Evolutionary conservation across 805 yeast species (phyloP), one percentile per base, ranked within the genome.

Genomic region (Cyberlindnera mrakii): DNA sequence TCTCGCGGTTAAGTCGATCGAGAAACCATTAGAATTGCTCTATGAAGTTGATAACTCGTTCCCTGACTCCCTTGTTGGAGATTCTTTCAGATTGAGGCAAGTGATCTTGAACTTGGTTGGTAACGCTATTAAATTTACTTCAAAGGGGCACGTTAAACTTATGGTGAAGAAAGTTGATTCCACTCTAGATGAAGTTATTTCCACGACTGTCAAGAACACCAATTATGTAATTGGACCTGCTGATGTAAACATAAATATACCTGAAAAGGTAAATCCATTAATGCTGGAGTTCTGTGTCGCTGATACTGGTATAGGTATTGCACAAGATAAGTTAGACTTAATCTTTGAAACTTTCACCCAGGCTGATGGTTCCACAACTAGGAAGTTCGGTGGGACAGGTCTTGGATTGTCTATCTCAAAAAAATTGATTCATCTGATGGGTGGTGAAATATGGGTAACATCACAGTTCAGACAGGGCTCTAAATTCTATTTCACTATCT

Each of bases 331-430:
- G 58, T 70, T 87, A 31, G 95, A 87, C 29, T 71, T 88, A 34
- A 88, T 87, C 53, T 87, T 87, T 57, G 96, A 87, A 57, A 87
- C 91, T 3, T 87, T 87, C 67, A 84, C 96, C 52, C 96, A 87
- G 62, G 96, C 96, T 8, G 96, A 87, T 65, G 96, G 96, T 34
- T 85, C 95, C 5, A 87, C 96, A 2, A 87, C 96, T 2, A 76
- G 96, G 60, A 86, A 86, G 63, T 88, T 87, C 60, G 96, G 96
- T 55, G 96, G 96, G 57, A 88, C 96, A 3, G 96, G 96, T 50
- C 71, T 87, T 37, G 96, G 96, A 15, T 71, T 87, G 43, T 85
- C 95, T 3, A 87, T 87, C 61, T 88, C 96, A 9, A 86, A 85
- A 62, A 88, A 86, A 55, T 72, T 87, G 53, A 87, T 88, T 57